Base-by-base conservation (phyloP, 2,329 filamentous ascomycete genomes). In the Penicillium hesseltinei region DNA sequence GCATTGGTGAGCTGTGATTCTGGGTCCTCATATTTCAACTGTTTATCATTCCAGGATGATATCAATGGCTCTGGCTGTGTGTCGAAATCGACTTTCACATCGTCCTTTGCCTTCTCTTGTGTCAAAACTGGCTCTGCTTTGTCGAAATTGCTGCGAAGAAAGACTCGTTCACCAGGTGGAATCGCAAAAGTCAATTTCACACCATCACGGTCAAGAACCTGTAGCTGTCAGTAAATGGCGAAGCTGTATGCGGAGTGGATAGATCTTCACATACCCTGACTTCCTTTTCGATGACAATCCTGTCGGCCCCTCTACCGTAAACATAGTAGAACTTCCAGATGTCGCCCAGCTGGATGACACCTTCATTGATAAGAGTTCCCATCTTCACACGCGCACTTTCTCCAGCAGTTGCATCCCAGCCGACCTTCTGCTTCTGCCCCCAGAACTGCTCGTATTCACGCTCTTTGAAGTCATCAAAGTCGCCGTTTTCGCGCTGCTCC, bases 381-480 rank as follows among this genome's bases (percentile, higher is more conserved):
- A 79, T 51, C 56, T 73, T 78, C 15, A 79, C 67, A 35, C 71
- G 74, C 5, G 72, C 71, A 56, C 73, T 75, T 55, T 80, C 74
- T 4, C 78, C 78, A 9, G 78, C 75, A 51, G 67, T n/a, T 19
- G 74, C 59, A 9, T 56, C 57, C 36, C 60, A 62, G 43, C 69
- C 64, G 36, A 75, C 57, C 57, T 71, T 76, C 67, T 78, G 76
- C 60, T 82, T 83, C 67, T 84, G 80, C 0, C 83, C 84, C 82
- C 83, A 87, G 62, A 81, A 83, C 54, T 77, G 69, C 67, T 87
- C 82, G 15, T 80, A 80, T 57, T 84, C 79, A 45, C 74, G 69
- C 45, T 80, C 79, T 68, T 85, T 82, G 72, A 80, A 84, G 6
- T 73, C 73, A 62, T 88, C 84, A 60, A 82, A 88, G 7, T 77